Evolutionary conservation across 352 stramenopile species (phyloP), one percentile per base, ranked within the genome.

Genomic region (Phytophthora sp.): DNA sequence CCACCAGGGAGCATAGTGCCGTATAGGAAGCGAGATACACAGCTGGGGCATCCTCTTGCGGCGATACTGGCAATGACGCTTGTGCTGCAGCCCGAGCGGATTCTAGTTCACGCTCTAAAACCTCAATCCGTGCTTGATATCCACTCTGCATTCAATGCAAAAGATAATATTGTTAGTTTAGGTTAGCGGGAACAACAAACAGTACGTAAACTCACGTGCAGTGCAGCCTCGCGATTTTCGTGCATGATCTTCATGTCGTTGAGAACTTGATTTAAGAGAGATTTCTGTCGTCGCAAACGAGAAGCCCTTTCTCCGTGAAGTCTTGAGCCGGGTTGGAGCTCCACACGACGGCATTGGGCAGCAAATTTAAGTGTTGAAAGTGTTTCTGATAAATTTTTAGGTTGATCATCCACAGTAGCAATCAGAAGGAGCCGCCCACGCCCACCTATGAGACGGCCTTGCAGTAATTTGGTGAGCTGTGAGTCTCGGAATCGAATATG

Each of bases 361-460:
- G 84, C 81, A 54, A 92, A 92, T 41, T 92, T 92, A 15, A 92
- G 74, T 15, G 84, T 92, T 17, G 76, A 89, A 7, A 91, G 56
- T 20, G 79, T 92, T 67, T 92, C 84, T 0, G 66, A 71, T 2
- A 91, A 58, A 59, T 91, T 87, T 15, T 57, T 56, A 0, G 72
- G 43, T 21, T 74, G 76, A 43, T 87, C 76, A 26, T 91, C 81
- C 23, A 91, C 69, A 15, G 84, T 90, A 23, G 81, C 81, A 39
- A 92, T 84, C 13, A 92, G 48, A 6, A 92, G 38, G 9, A 89
- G 58, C 0, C 64, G 67, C n/a, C 77, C 75, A 6, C 66, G 66
- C 30, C 68, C 77, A 5, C 66, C 62, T 55, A 87, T 62, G 11
- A 89, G 75, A 18, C 78, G 58, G 4, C 73, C 66, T 56, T 91